Evolutionary conservation across 441 rosid genomes (phyloP), one percentile per base, ranked within the genome.

Genomic region (Adansonia grandidieri): DNA sequence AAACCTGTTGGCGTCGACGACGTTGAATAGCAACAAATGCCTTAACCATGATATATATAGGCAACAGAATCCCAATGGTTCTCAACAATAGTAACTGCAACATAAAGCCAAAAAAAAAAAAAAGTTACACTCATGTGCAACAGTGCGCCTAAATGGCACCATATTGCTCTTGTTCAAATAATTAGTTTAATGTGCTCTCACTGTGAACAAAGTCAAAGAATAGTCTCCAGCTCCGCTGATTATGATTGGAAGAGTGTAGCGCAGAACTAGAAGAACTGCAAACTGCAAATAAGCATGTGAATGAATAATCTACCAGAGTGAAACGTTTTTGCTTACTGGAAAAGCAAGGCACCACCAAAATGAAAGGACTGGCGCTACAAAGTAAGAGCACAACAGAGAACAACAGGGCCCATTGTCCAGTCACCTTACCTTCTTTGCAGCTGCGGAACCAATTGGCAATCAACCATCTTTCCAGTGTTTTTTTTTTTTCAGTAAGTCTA

Each of bases 231-330:
- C 80, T 77, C 89, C 93, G 57, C 83, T 85, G 48, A 88, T 62
- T 20, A 93, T 45, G 65, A 92, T 63, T 2, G 98, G 96, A 78
- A 93, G 91, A 73, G 90, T 85, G 73, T 89, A 92, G 72, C 96
- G 93, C 51, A 95, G 80, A 75, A 95, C 88, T 54, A 95, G 83
- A 74, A 95, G 90, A 77, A 88, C 78, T 80, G 88, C 83, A 75
- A 95, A 92, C 98, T 95, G 86, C 82, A 83, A 63, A 83, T 11
- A 24, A 8, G 42, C 50, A 32, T 32, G 37, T 32, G 4, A 32
- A 32, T 32, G 37, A 32, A 32, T 32, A 3, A 32, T 3, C 37
- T 32, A 2, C 4, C 2, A 58, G 3, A 3, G 0, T 22, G 14
- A 58, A 58, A 58, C 32, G 10, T 58, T 58, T 58, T 20, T 0